Base-by-base conservation (phyloP, 1,284 basidiomycete genomes). In the Trichosporon sp. region DNA sequence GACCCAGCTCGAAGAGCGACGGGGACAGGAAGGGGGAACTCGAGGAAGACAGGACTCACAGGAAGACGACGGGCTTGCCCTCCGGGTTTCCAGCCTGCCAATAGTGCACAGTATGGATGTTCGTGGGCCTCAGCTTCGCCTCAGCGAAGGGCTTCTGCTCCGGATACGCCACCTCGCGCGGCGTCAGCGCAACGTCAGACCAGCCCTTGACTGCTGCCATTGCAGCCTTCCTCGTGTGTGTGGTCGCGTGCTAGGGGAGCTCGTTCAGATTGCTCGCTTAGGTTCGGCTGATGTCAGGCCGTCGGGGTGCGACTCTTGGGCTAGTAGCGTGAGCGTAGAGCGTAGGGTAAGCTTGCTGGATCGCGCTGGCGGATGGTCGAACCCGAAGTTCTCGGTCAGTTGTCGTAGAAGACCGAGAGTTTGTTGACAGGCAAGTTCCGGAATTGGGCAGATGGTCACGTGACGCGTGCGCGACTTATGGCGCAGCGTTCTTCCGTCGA, bases 1-100 rank as follows among this genome's bases (percentile, higher is more conserved):
- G 35, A 37, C 35, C 8, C 35, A 37, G 35, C 35, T 37, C 6
- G 8, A 37, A 37, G 35, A 37, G 35, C 35, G 35, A 37, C 26
- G 35, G 6, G 35, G 35, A 10, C 35, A 37, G 35, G 5, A 7
- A 10, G 5, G 35, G 35, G 35, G 35, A 37, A 37, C 6, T 26
- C 35, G 35, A 7, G 7, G 16, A 46, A n/a, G 43, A 46, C 16
- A 10, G 14, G 4, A 19, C 68, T 59, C 61, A 74, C 59, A 95
- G 84, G 80, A 94, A 95, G 21, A 95, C 87, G 56, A 95, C 93
- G 92, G 68, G 91, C 69, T 86, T 87, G 19, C 92, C 92, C 37
- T 89, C 86, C 72, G 88, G 88, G 77, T 91, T 93, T 56, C 93
- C 93, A 74, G 88, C 89, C 68, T 94, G 78, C 81, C 93, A 92